A percentile compares a stretch with the other conserved stretches of the same genome.
These are phyloP conservation scores for Psilocybe sp. DNA, from an alignment of 768 basidiomycete genomes.

Conservation along the genomic window DNA sequence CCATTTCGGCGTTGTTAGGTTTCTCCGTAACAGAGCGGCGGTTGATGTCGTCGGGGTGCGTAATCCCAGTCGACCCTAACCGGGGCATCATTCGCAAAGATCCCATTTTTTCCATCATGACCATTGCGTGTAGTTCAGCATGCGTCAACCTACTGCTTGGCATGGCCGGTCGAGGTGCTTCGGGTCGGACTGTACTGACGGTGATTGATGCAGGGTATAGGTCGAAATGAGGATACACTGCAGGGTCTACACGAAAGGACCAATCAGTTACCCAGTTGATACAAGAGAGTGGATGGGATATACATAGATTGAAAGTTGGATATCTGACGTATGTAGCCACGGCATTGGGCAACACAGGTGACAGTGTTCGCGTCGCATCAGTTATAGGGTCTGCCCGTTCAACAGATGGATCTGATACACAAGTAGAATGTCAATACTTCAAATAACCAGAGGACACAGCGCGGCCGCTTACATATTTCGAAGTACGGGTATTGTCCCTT, in stretches of 20 bases:
- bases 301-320: slow-evolving; percentile 3
- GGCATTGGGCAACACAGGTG: background rate
- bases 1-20: too few relatives aligned
- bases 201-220: slow-evolving; percentile 1
- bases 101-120: slow-evolving; percentile 29
- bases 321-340: background rate
- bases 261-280: background rate
- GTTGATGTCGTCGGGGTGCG: background rate
- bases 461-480: slow-evolving; percentile 14
- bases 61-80: too few relatives aligned
- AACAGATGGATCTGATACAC: slow-evolving; percentile 24
- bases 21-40: too few relatives aligned
- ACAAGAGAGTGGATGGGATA: background rate
- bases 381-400: slow-evolving; percentile 16
- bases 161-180: slow-evolving; percentile 1
- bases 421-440: background rate
- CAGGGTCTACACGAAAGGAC: background rate
- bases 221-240: slow-evolving; percentile 1
- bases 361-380: background rate
- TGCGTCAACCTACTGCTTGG: slow-evolving; percentile 28
- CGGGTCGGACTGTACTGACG: slow-evolving; percentile 1
- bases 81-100: slow-evolving; percentile 1
- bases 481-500: slow-evolving; percentile 15
- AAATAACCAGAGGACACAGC: background rate
- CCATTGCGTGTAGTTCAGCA: slow-evolving; percentile 32